Conservation (phyloP, 106 monocot species). For the Phalaenopsis equestris region DNA sequence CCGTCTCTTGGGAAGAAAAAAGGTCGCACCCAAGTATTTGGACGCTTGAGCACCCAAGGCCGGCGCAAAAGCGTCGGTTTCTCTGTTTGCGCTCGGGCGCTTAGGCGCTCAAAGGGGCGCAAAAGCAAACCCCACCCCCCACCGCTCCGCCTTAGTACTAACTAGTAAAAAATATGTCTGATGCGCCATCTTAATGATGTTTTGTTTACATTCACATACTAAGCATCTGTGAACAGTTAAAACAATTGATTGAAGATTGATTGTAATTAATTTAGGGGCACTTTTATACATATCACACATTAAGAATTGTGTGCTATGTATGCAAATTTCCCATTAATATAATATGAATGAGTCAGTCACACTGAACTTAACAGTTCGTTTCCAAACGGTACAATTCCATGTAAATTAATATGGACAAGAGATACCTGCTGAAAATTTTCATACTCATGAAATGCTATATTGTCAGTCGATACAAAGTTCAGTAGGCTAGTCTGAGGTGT, state of each 20-base stretch:
- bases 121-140: too few species aligned
- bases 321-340: too few species aligned
- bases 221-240: not conserved
- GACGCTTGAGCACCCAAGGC: too few species aligned
- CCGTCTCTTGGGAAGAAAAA: too few species aligned
- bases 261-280: not conserved
- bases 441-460: slow-evolving; percentile 32
- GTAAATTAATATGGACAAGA: not conserved
- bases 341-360: not conserved
- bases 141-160: too few species aligned
- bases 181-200: not conserved
- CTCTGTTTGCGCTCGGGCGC: too few species aligned
- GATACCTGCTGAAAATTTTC: slow-evolving; percentile 81
- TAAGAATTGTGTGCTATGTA: too few species aligned
- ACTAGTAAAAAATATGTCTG: not conserved
- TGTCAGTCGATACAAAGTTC: slow-evolving; percentile 33
- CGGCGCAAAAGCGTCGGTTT: too few species aligned
- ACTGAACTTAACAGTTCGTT: not conserved
- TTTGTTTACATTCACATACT: not conserved
- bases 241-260: not conserved
- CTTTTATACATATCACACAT: too few species aligned
- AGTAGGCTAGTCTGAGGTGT: slow-evolving; percentile 46
- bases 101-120: too few species aligned
- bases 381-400: not conserved
- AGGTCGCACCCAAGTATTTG: too few species aligned